These are phyloP conservation scores for Posidonia australis DNA, from an alignment of 106 monocot genomes.

Conservation along the genomic window DNA sequence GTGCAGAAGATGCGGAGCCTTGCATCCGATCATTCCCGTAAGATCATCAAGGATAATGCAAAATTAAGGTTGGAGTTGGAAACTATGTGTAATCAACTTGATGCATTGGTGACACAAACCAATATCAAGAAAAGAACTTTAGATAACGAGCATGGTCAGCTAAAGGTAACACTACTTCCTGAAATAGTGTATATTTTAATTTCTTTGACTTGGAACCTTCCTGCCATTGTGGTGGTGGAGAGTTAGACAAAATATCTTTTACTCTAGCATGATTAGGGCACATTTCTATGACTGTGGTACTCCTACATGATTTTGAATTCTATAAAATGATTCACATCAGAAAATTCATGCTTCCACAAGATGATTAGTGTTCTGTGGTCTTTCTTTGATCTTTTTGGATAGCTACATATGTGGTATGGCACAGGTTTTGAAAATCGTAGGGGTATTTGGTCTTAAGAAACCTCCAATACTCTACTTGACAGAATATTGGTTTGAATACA, in stretches of 20 bases:
- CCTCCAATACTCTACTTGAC: too few species aligned
- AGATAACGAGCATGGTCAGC: constrained; percentile 38
- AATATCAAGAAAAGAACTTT: constrained; percentile 45
- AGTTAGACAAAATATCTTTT: background rate
- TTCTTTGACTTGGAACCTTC: too few species aligned
- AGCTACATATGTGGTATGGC: too few species aligned
- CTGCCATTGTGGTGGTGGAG: background rate
- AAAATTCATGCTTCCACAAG: too few species aligned
- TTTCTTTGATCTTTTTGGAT: too few species aligned
- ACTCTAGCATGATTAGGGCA: background rate
- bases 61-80: constrained; percentile 63
- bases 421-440: too few species aligned
- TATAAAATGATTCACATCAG: too few species aligned
- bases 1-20: constrained; percentile 50
- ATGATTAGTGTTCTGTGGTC: too few species aligned
- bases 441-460: too few species aligned
- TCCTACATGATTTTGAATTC: background rate
- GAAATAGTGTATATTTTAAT: background rate
- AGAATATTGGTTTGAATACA: too few species aligned
- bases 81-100: constrained; percentile 48
- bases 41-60: constrained; percentile 66
- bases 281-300: background rate
- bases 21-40: constrained; percentile 54
- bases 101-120: constrained; percentile 36
- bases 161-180: constrained; percentile 32